These are phyloP conservation scores for Verticillium isaacii DNA, from an alignment of 2,329 filamentous ascomycete species.

Conservation along the genomic window DNA sequence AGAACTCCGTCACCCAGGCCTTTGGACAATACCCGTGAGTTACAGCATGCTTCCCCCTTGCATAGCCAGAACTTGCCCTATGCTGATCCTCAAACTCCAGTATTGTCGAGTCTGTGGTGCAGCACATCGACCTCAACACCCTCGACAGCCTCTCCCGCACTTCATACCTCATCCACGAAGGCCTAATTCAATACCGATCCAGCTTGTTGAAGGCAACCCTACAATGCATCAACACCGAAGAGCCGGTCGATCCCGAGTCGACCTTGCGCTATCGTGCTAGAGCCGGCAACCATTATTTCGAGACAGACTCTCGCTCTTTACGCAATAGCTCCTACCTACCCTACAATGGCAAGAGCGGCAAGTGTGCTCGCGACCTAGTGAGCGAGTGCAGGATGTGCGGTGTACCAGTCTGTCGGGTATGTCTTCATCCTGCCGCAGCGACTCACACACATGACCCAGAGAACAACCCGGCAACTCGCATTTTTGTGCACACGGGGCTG, in stretches of 20 bases:
- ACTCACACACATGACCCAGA: too few species aligned
- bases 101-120: constrained; percentile 70
- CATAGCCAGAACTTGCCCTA: too few species aligned
- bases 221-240: constrained; percentile 69
- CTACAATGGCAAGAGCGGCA: constrained; percentile 63
- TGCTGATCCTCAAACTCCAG: constrained; percentile 37
- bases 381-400: constrained; percentile 74
- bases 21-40: constrained; percentile 32
- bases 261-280: constrained; percentile 54
- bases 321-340: not conserved
- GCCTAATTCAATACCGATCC: constrained; percentile 72
- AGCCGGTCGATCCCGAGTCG: constrained; percentile 49
- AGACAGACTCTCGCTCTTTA: constrained; percentile 46
- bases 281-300: constrained; percentile 55
- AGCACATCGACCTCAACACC: constrained; percentile 78
- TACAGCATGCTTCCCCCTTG: not conserved
- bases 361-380: constrained; percentile 86
- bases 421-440: constrained; percentile 1
- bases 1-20: constrained; percentile 21
- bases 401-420: constrained; percentile 75
- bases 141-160: constrained; percentile 79
- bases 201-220: constrained; percentile 71
- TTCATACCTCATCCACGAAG: constrained; percentile 73
- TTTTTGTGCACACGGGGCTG: not conserved
- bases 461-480: too few species aligned